These are phyloP conservation scores for Talaromyces albobiverticillius DNA, from an alignment of 2,329 filamentous ascomycete species.

Conservation along the genomic window DNA sequence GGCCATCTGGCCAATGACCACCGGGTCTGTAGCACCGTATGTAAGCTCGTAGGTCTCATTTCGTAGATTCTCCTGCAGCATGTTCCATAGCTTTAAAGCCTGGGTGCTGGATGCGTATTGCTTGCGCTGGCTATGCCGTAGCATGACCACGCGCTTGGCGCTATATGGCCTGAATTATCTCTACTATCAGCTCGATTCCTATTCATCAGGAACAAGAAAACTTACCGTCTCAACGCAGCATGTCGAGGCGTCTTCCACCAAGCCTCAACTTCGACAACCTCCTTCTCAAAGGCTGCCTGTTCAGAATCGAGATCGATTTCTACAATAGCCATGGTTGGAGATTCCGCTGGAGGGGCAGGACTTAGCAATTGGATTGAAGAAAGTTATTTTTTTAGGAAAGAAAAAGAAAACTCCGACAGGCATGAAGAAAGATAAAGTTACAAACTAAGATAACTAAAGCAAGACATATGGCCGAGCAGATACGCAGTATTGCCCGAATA, in stretches of 20 bases:
- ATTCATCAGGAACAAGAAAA: neutral
- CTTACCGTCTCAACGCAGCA: neutral
- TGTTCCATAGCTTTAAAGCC: neutral
- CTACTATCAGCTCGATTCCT: neutral
- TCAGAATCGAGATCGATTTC: neutral
- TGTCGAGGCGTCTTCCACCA: neutral
- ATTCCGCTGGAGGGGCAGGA: neutral
- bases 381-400: neutral
- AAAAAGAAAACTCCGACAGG: neutral
- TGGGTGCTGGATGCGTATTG: neutral
- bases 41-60: neutral
- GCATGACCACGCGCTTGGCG: neutral
- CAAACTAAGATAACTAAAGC: neutral
- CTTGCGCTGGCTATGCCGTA: neutral
- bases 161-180: neutral
- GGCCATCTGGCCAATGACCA: neutral
- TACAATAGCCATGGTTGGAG: neutral
- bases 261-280: neutral
- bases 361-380: no score
- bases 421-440: neutral
- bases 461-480: neutral
- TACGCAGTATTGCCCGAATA: no score
- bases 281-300: neutral
- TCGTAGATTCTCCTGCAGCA: neutral
- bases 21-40: neutral